Evolutionary conservation across 2,329 filamentous ascomycete genomes (phyloP).

Genomic region (Endoconidiophora polonica): DNA sequence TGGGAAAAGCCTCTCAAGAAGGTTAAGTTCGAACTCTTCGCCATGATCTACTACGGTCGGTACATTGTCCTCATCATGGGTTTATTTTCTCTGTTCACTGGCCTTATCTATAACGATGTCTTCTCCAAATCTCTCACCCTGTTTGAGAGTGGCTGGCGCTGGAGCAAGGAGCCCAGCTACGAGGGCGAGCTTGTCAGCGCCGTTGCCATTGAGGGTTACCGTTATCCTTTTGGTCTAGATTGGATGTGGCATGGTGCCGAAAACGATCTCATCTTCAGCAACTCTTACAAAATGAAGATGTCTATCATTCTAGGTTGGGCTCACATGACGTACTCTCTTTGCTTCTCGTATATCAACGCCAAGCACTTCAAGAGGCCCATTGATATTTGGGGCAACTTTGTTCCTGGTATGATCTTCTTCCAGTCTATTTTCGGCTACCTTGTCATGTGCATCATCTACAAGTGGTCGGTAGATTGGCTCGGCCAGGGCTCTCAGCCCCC

Average conservation of each 20-base stretch:
- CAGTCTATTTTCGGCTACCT: constrained; percentile 97
- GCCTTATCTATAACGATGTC: constrained; percentile 91
- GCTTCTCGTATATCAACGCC: constrained; percentile 83
- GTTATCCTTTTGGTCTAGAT: constrained; percentile 90
- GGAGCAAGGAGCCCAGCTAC: constrained; percentile 41
- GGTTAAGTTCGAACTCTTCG: constrained; percentile 80
- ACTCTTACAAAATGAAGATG: constrained; percentile 99
- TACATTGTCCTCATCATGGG: constrained; percentile 99
- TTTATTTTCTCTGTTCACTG: constrained; percentile 90
- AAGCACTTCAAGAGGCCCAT: constrained; percentile 87
- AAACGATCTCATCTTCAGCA: constrained; percentile 87
- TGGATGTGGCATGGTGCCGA: constrained; percentile 94
- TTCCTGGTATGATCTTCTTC: constrained; percentile 99
- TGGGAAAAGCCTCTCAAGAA: constrained; percentile 90
- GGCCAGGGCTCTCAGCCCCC: constrained; percentile 51
- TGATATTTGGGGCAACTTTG: constrained; percentile 93
- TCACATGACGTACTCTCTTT: constrained; percentile 97
- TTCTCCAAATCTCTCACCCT: constrained; percentile 88
- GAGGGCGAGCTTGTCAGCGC: constrained; percentile 48
- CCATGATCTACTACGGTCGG: constrained; percentile 96
- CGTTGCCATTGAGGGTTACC: constrained; percentile 54
- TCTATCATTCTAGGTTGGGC: constrained; percentile 94
- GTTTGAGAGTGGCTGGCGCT: constrained; percentile 83
- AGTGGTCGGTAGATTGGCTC: constrained; percentile 84
- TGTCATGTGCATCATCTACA: constrained; percentile 86